A percentile compares a stretch with the other conserved stretches of the same genome.
phyloP scores from a whole-genome alignment of 1,284 basidiomycete species.

The Pseudozyma thailandica region DNA sequence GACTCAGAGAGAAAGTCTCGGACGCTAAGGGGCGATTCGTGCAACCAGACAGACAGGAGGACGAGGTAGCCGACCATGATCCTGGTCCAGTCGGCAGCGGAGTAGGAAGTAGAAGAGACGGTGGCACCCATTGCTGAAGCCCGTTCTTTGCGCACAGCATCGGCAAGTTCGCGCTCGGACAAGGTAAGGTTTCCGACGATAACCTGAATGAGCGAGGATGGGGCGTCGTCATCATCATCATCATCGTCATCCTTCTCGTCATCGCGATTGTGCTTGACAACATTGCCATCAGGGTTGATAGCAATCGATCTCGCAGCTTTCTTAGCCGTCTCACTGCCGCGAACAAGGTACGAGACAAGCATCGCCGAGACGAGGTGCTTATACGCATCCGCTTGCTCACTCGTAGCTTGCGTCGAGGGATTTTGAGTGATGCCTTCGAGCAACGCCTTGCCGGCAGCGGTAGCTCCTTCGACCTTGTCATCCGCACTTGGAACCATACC shows the following conservation, averaged over 20 bases:
- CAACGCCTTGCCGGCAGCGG: conserved; percentile 71
- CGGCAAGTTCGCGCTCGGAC: conserved; percentile 72
- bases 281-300: conserved; percentile 64
- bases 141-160: conserved; percentile 62
- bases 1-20: conserved; percentile 87
- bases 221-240: conserved; percentile 71
- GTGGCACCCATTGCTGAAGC: conserved; percentile 39
- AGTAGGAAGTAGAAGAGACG: conserved; percentile 27
- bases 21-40: conserved; percentile 90
- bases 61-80: conserved; percentile 86
- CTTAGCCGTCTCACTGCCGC: conserved; percentile 73
- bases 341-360: conserved; percentile 71
- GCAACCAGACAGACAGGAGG: conserved; percentile 90
- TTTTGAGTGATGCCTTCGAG: conserved; percentile 71
- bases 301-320: conserved; percentile 71
- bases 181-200: conserved; percentile 75
- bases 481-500: conserved; percentile 68
- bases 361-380: conserved; percentile 62
- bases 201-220: conserved; percentile 71
- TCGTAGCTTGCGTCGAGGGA: conserved; percentile 54
- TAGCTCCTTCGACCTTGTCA: conserved; percentile 33
- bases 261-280: conserved; percentile 20
- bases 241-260: conserved; percentile 33
- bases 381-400: conserved; percentile 70
- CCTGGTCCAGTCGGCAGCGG: conserved; percentile 77